phyloP scores from a whole-genome alignment of 768 basidiomycete genomes.

The Tulasnella sp. region DNA sequence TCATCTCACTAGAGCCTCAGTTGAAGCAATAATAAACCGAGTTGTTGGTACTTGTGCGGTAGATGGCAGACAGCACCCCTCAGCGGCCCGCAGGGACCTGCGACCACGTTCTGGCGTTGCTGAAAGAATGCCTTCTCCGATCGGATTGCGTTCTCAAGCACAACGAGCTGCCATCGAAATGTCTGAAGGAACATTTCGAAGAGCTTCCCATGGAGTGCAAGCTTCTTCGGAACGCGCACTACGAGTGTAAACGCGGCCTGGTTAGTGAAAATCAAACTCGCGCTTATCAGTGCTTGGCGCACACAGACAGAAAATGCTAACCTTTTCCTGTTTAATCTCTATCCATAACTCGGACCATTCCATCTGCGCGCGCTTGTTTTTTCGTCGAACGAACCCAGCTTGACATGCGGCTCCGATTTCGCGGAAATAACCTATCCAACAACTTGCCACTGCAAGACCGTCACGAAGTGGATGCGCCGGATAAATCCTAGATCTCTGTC shows the following conservation, averaged over 20 bases:
- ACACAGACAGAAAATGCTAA: not conserved
- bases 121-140: conserved; percentile 78
- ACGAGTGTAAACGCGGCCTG: conserved; percentile 78
- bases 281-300: not conserved
- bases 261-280: conserved; percentile 5
- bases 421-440: conserved; percentile 42
- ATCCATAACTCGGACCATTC: not conserved
- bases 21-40: not conserved
- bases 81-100: conserved; percentile 61
- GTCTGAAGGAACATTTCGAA: conserved; percentile 66
- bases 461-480: conserved; percentile 10
- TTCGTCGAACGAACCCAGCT: conserved; percentile 44
- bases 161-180: conserved; percentile 75
- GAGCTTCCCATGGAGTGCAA: conserved; percentile 80
- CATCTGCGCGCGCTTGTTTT: not conserved
- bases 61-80: not conserved
- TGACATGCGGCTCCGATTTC: conserved; percentile 79
- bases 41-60: not conserved
- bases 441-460: conserved; percentile 22
- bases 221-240: conserved; percentile 72
- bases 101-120: conserved; percentile 65
- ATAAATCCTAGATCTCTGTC: not conserved
- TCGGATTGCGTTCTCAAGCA: conserved; percentile 85
- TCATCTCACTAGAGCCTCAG: not conserved
- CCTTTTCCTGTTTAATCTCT: not conserved